Conservation (phyloP, 805 yeast species). For the Suhomyces vadensis region DNA sequence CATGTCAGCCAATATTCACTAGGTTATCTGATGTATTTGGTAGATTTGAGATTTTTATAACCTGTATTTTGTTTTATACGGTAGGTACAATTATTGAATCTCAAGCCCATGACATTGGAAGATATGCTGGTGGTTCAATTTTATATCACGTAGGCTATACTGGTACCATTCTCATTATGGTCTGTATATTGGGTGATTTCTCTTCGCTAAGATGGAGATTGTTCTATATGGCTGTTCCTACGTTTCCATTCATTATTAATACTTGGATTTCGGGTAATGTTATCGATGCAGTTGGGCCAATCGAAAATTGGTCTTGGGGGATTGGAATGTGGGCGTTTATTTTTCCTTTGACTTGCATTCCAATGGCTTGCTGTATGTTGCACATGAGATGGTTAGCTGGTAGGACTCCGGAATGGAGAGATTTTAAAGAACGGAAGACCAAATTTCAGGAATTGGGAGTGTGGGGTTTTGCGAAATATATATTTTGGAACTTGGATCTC, state of each 20-base stretch:
- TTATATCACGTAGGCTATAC: constrained; percentile 21
- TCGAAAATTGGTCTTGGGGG: constrained; percentile 18
- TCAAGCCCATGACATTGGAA: constrained; percentile 27
- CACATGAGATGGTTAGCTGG: constrained; percentile 20
- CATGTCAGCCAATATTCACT: constrained; percentile 31
- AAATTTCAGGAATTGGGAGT: constrained; percentile 25
- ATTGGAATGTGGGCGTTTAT: constrained; percentile 26
- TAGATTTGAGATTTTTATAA: constrained; percentile 26
- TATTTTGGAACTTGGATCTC: constrained; percentile 36
- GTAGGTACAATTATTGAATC: constrained; percentile 33
- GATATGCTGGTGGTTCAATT: constrained; percentile 33
- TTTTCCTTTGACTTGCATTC: constrained; percentile 20
- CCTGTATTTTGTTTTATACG: constrained; percentile 24
- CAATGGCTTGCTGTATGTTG: constrained; percentile 16
- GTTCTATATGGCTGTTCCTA: constrained; percentile 17
- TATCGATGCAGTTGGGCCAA: constrained; percentile 12
- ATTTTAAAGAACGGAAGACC: constrained; percentile 11
- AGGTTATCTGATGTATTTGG: constrained; percentile 30
- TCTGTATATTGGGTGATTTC: constrained; percentile 19
- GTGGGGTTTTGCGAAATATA: constrained; percentile 10
- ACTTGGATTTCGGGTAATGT: constrained; percentile 25
- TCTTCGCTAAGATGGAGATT: constrained; percentile 20
- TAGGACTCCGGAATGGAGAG: constrained; percentile 19
- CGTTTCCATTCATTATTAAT: constrained; percentile 19
- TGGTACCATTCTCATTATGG: constrained; percentile 18